Base-by-base conservation (phyloP, 1,139 yeast species). In the Saccharomyces hybrid region DNA sequence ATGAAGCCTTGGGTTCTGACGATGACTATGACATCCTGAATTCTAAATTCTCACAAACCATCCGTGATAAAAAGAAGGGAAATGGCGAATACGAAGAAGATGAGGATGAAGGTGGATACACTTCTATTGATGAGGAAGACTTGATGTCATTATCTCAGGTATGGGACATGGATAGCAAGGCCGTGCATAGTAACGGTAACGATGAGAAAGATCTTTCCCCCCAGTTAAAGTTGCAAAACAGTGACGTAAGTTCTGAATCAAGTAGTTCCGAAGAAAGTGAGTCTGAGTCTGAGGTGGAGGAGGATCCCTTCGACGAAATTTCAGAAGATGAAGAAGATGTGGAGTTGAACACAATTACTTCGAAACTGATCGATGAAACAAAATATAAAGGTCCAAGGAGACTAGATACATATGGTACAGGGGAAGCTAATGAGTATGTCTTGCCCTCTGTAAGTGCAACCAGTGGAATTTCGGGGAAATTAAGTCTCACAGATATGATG, bases 101-200 rank as follows among this genome's bases (percentile, higher is more conserved):
- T 11, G 78, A 75, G 20, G 81, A 80, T 48, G 74, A 76, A 51
- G 70, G 74, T 52, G 76, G 77, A 11, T 70, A 78, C 60, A 71
- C 76, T 23, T 75, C 79, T 57, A 70, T 84, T 50, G 97, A 90
- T 64, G 96, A 88, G 67, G 74, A 73, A 41, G 87, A 88, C 63
- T 75, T 90, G 56, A 80, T 87, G 54, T 80, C 95, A 0, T 75
- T 90, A 50, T 86, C 96, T 6, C 90, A 85, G 62, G 91, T 88
- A 5, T 90, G 96, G 96, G 97, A 87, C 69, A 70, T 83, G 74
- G 95, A 87, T 66, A 90, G 83, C 38, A 72, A 69, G 48, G 83
- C 50, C 16, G 62, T 60, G 8, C 59, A 62, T 30, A 54, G 53
- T 4, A 57, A 63, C 13, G 81, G 78, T 5, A 70, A 75, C 50